Conservation (phyloP, 2,329 filamentous ascomycete species). For the Herpotrichia juniperi region DNA sequence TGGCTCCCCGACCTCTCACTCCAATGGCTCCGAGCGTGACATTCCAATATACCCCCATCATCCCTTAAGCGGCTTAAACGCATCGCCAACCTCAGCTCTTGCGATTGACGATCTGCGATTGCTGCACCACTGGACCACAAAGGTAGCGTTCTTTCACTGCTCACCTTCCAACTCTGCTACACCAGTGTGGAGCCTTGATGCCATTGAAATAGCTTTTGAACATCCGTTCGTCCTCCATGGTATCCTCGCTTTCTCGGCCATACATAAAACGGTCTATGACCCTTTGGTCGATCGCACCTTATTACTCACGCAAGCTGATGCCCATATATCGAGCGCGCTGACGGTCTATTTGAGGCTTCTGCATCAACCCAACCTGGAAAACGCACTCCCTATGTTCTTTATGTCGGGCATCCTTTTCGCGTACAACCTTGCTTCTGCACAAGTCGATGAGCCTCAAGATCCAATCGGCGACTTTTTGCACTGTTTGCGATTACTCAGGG, state of each 20-base stretch:
- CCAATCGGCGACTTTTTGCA: conserved; percentile 7
- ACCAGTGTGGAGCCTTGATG: conserved; percentile 6
- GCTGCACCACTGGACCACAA: conserved; percentile 16
- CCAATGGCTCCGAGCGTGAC: neutral
- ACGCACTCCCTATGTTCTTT: conserved; percentile 10
- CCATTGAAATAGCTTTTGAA: conserved; percentile 39
- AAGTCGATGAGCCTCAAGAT: conserved; percentile 7
- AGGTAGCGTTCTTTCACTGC: conserved; percentile 14
- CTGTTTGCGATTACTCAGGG: conserved; percentile 9
- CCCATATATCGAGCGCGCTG: conserved; percentile 5
- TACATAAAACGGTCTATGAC: conserved; percentile 29
- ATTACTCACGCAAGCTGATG: conserved; percentile 8
- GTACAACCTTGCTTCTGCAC: conserved; percentile 9
- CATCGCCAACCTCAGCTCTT: neutral
- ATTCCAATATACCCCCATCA: neutral
- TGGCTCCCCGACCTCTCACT: conserved; percentile 22
- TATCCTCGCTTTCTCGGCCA: conserved; percentile 46
- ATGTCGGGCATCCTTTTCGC: conserved; percentile 4
- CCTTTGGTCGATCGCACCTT: neutral
- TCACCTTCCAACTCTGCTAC: conserved; percentile 4
- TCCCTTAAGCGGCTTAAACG: neutral
- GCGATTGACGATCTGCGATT: conserved; percentile 13
- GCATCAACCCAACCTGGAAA: conserved; percentile 4
- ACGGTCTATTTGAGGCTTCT: conserved; percentile 2
- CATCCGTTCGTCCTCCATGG: conserved; percentile 48